Evolutionary conservation across 1,284 basidiomycete species (phyloP), one percentile per base, ranked within the genome.

Genomic region (Ustilago bromivora): DNA sequence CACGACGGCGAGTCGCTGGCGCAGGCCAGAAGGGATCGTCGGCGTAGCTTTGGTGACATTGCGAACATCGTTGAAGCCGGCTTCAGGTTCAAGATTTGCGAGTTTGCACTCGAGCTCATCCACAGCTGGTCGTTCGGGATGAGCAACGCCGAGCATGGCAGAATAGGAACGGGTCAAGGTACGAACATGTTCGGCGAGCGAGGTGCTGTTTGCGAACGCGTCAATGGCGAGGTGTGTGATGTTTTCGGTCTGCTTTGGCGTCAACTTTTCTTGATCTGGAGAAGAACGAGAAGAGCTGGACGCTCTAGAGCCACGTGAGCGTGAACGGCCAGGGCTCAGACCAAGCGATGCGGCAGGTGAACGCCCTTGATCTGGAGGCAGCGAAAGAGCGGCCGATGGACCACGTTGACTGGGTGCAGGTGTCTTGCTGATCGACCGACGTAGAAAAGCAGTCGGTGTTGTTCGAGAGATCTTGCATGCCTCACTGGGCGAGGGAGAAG

Each of bases 181-280:
- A 40, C 35, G 6, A 23, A 71, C 31, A 31, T 65, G 59, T n/a
- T 61, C 54, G 10, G 55, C 54, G 4, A 71, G 41, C 35, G 68
- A 57, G 0, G 32, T 10, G 2, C 68, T 62, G 2, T 47, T 38
- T 11, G 43, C 15, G 31, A 61, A 65, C 0, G 46, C 54, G 11
- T 49, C 36, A 23, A 28, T 36, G 10, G 62, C 58, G 15, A 3
- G 34, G 15, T 41, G 19, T 0, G 34, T 52, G 31, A 61, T 34
- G 13, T 36, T 15, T 23, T 61, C 55, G 28, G 32, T 9, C 10
- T 65, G 54, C 35, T 57, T 23, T 7, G 57, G 53, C 1, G 40
- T 61, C 32, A 61, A 38, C 12, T 55, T 51, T 53, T 31, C 32
- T 19, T 52, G 32, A n/a, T 32, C 60, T 4, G 19, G 35, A 8